Evolutionary conservation across 139 green algal genomes (phyloP).

Genomic region (Tetradesmus obliquus): DNA sequence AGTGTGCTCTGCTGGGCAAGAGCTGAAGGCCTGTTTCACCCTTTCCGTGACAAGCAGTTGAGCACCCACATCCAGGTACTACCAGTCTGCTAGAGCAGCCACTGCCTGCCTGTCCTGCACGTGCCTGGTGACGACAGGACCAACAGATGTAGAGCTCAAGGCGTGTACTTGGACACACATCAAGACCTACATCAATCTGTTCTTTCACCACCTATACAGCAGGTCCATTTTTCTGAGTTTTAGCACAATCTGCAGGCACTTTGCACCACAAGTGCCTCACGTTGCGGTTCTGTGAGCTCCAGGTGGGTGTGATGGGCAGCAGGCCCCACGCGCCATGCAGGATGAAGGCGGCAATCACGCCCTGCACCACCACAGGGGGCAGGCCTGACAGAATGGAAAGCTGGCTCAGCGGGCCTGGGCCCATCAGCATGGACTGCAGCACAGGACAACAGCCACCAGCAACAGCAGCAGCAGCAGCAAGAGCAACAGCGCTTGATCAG

Average conservation of each 20-base stretch:
- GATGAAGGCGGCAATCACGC: not conserved
- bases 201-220: too few relatives aligned
- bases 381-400: slow-evolving; percentile 6
- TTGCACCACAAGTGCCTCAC: not conserved
- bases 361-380: not conserved
- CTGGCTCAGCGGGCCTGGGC: slow-evolving; percentile 24
- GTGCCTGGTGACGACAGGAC: too few relatives aligned
- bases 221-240: too few relatives aligned
- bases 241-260: not conserved
- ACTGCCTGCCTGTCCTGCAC: too few relatives aligned
- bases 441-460: not conserved
- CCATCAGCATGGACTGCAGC: not conserved
- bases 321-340: slow-evolving; percentile 24
- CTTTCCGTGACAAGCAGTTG: too few relatives aligned
- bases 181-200: too few relatives aligned
- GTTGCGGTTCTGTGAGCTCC: slow-evolving; percentile 2
- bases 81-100: too few relatives aligned
- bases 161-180: too few relatives aligned
- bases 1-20: not conserved
- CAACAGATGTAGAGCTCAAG: too few relatives aligned
- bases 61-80: too few relatives aligned
- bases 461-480: not conserved
- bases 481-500: not conserved
- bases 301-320: slow-evolving; percentile 21
- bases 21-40: not conserved